These are phyloP conservation scores for Stereocaulon alpinum DNA, from an alignment of 495 filamentous ascomycete species.

Conservation along the genomic window DNA sequence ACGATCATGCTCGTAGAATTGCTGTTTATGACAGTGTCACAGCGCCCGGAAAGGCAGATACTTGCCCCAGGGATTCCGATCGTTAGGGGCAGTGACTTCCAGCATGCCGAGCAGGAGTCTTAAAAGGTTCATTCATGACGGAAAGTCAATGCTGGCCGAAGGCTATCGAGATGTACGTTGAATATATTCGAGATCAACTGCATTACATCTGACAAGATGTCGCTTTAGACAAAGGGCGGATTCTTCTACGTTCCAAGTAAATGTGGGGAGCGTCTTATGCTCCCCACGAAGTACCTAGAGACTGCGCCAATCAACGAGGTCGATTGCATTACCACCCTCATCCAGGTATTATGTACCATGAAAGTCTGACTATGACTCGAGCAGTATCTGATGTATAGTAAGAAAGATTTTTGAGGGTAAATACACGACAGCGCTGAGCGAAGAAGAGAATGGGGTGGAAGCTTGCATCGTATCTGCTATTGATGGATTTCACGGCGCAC, in stretches of 20 bases:
- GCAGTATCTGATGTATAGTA: neutral
- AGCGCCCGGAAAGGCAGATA: neutral
- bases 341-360: neutral
- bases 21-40: neutral
- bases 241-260: conserved; percentile 4
- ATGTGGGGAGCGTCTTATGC: conserved; percentile 4
- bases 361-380: neutral
- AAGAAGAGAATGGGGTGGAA: neutral
- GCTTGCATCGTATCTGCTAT: conserved; percentile 2
- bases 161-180: conserved; percentile 3
- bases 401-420: conserved; percentile 2
- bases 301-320: neutral
- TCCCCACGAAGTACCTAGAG: conserved; percentile 1
- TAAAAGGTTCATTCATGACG: conserved; percentile 4
- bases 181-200: neutral
- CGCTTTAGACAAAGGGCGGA: neutral
- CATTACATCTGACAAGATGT: neutral
- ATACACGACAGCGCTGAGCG: conserved; percentile 3
- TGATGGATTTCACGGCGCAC: conserved; percentile 1
- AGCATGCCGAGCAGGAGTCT: conserved; percentile 2
- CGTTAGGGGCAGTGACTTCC: neutral
- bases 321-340: neutral
- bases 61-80: neutral
- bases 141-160: conserved; percentile 4
- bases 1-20: neutral